These are phyloP conservation scores for Neospermospora avenae DNA, from an alignment of 2,329 filamentous ascomycete genomes.

Conservation along the genomic window DNA sequence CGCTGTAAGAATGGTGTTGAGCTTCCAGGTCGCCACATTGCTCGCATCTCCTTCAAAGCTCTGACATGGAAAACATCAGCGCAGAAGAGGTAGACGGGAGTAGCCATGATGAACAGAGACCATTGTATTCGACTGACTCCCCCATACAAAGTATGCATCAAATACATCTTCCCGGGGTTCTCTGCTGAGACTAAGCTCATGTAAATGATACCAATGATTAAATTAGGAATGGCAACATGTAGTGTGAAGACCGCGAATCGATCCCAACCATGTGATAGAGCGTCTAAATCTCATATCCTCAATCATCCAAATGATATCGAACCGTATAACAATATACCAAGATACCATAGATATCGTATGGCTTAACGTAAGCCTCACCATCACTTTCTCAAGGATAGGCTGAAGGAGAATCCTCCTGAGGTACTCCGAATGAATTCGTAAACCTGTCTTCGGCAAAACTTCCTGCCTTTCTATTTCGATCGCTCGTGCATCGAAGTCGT, in stretches of 20 bases:
- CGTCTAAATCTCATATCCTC: too few relatives aligned
- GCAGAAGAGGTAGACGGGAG: constrained; percentile 81
- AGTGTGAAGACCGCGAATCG: constrained; percentile 58
- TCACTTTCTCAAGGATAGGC: neutral
- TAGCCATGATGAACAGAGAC: constrained; percentile 76
- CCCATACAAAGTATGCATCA: constrained; percentile 68
- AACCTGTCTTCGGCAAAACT: neutral
- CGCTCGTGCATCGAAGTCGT: neutral
- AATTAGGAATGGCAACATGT: constrained; percentile 72
- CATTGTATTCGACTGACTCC: constrained; percentile 77
- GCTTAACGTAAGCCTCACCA: neutral
- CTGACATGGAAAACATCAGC: constrained; percentile 81
- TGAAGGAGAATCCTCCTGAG: neutral
- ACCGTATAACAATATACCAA: neutral
- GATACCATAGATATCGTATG: neutral
- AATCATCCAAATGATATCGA: neutral
- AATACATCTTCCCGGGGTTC: constrained; percentile 56
- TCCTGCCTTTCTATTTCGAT: neutral
- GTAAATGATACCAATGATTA: constrained; percentile 84
- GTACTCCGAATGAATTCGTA: too few relatives aligned
- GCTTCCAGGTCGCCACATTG: constrained; percentile 75
- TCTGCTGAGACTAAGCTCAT: constrained; percentile 72
- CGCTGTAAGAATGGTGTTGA: constrained; percentile 68
- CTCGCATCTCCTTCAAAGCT: constrained; percentile 72
- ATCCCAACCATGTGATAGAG: neutral